Evolutionary conservation across 2,329 filamentous ascomycete genomes (phyloP).

Genomic region (Emergomyces orientalis): DNA sequence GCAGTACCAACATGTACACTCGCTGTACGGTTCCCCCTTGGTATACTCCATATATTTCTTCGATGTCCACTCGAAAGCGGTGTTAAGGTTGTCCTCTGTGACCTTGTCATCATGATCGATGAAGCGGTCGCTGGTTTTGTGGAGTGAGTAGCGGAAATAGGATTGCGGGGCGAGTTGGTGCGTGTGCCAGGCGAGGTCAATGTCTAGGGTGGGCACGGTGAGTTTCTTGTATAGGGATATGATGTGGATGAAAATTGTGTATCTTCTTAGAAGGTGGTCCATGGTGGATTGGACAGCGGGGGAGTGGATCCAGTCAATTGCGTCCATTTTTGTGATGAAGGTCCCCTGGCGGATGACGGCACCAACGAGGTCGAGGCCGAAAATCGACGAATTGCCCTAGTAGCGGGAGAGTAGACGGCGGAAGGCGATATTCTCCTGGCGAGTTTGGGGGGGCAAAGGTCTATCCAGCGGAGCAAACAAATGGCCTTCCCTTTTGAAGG

Average conservation of each 20-base stretch:
- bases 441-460: constrained; percentile 22
- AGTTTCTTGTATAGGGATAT: constrained; percentile 28
- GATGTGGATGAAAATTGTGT: constrained; percentile 38
- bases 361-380: constrained; percentile 34
- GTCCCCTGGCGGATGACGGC: constrained; percentile 36
- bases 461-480: constrained; percentile 26
- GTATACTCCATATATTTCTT: constrained; percentile 60
- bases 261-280: constrained; percentile 51
- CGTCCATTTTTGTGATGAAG: constrained; percentile 54
- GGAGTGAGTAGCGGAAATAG: constrained; percentile 53
- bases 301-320: constrained; percentile 69
- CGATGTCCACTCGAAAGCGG: constrained; percentile 62
- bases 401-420: constrained; percentile 38
- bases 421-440: constrained; percentile 24
- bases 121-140: constrained; percentile 44
- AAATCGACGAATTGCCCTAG: constrained; percentile 34
- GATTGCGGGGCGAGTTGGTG: constrained; percentile 58
- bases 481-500: constrained; percentile 29
- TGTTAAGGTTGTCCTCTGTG: constrained; percentile 54
- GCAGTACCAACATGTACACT: constrained; percentile 79
- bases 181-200: constrained; percentile 51
- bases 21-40: constrained; percentile 56
- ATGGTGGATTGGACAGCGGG: constrained; percentile 56
- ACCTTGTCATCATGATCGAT: constrained; percentile 82
- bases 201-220: constrained; percentile 32